Conservation (phyloP, 306 rosid genomes). For the Castanea sativa region DNA sequence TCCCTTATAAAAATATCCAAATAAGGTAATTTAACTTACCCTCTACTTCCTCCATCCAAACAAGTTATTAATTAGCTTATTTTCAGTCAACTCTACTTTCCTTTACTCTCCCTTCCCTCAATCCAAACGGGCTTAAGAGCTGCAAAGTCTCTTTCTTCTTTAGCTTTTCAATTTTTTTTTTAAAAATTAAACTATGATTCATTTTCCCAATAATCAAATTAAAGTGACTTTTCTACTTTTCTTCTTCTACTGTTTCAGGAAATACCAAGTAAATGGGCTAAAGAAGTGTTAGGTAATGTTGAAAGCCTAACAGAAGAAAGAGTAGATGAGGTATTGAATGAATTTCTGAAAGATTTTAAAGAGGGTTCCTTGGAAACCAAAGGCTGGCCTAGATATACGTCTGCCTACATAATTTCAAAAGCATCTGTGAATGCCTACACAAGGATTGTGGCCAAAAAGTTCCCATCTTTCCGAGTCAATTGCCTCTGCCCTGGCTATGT, state of each 20-base stretch:
- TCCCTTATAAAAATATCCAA: no score
- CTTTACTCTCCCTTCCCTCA: no score
- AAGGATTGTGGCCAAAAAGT: conserved; percentile 13
- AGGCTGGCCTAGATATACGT: neutral
- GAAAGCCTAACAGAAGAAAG: conserved; percentile 17
- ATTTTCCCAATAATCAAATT: neutral
- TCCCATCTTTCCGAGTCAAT: conserved; percentile 1
- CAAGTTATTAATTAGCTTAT: no score
- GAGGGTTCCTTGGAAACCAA: neutral
- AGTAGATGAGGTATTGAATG: conserved; percentile 6
- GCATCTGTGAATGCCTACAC: conserved; percentile 21
- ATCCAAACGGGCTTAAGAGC: neutral
- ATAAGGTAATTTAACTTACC: no score
- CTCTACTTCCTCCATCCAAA: no score
- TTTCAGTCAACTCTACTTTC: no score
- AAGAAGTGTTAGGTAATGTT: neutral
- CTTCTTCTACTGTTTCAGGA: neutral
- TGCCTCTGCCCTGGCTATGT: neutral
- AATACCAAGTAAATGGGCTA: conserved; percentile 2
- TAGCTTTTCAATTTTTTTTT: neutral
- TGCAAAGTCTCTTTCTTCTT: neutral
- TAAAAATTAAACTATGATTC: neutral
- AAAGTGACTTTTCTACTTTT: neutral
- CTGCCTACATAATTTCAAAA: conserved; percentile 15
- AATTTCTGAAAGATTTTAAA: conserved; percentile 9